Evolutionary conservation across 352 stramenopile genomes (phyloP), one percentile per base, ranked within the genome.

Genomic region (Peronospora farinosa): DNA sequence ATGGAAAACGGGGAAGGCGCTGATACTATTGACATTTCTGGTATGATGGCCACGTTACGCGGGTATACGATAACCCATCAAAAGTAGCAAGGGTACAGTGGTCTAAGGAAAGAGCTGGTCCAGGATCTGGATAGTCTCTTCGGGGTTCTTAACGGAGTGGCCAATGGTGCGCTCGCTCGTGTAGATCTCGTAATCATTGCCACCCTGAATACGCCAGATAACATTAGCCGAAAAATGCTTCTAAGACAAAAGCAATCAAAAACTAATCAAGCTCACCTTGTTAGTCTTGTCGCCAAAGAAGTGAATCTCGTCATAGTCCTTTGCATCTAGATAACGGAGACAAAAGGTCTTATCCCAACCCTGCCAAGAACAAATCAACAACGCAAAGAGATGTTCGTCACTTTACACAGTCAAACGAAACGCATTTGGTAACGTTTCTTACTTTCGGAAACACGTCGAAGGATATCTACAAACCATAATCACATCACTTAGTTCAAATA

Each of bases 271-370:
- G 21, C 54, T 48, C 38, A 90, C 80, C 65, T 96, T 71, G 75
- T 98, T 95, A 13, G 96, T 99, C 77, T 99, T 99, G 85, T 99
- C 97, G 43, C 97, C 97, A 67, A 99, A 99, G 65, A 99, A 99
- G 75, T 99, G 96, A 67, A 99, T 96, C 66, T 98, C 94, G 63
- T 99, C 96, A 76, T 97, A 99, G 69, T 98, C 95, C 46, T 77
- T 88, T 10, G 85, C 72, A 47, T 86, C 73, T 30, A 96, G 63
- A 74, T 95, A 98, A 45, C 88, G 83, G 41, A 99, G 84, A 70
- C 95, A 98, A 67, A 98, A 99, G 1, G 96, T 99, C 84, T 99
- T 99, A 78, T 99, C 96, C 96, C 96, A 99, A 23, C 96, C 96
- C 50, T 80, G 51, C 21, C 19, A 54, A 45, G 8, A 8, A 57